Conservation (phyloP, 495 filamentous ascomycete species). For the Aspergillus haitiensis region DNA sequence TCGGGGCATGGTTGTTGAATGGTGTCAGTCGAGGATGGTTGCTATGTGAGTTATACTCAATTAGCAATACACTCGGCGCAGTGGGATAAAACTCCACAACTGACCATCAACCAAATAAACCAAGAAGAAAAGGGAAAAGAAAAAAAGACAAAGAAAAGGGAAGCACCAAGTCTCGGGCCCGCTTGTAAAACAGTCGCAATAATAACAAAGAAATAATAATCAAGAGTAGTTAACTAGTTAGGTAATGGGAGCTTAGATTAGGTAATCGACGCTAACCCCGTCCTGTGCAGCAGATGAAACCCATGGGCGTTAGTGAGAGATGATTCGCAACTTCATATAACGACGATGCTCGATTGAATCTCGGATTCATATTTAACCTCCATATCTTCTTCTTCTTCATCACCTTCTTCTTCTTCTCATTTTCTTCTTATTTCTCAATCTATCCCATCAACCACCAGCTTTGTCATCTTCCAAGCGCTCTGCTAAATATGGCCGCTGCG, state of each 20-base stretch:
- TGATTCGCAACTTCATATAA: constrained; percentile 7
- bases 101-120: neutral
- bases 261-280: constrained; percentile 24
- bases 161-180: constrained; percentile 12
- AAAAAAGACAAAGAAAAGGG: constrained; percentile 1
- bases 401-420: neutral
- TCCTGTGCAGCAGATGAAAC: constrained; percentile 9
- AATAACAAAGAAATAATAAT: constrained; percentile 5
- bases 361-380: no score
- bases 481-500: constrained; percentile 37
- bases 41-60: neutral
- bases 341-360: constrained; percentile 8
- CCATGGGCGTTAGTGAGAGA: constrained; percentile 1
- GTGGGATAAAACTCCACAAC: neutral
- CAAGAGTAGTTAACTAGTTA: neutral
- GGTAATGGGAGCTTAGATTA: constrained; percentile 22
- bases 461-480: neutral
- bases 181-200: constrained; percentile 21
- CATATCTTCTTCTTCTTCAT: neutral
- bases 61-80: neutral
- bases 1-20: constrained; percentile 60
- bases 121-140: neutral
- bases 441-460: neutral
- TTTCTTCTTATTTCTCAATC: no score
- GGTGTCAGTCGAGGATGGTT: constrained; percentile 10